A percentile compares a stretch with the other conserved stretches of the same genome.
These are phyloP conservation scores for Arthroderma sp. DNA, from an alignment of 2,329 filamentous ascomycete species.

Conservation along the genomic window DNA sequence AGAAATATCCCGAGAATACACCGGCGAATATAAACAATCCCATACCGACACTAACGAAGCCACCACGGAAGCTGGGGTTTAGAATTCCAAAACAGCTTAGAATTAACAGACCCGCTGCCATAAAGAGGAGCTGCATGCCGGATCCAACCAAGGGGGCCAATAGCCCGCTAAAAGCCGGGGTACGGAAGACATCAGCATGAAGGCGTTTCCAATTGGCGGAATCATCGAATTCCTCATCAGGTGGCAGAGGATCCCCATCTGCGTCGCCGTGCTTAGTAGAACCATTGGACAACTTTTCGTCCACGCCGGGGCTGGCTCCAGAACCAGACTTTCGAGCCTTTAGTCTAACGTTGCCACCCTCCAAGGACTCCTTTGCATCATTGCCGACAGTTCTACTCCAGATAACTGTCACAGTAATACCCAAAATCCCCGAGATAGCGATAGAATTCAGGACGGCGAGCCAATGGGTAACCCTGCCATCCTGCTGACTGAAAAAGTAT, in stretches of 20 bases:
- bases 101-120: slow-evolving; percentile 58
- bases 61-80: slow-evolving; percentile 80
- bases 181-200: slow-evolving; percentile 75
- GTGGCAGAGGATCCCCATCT: slow-evolving; percentile 42
- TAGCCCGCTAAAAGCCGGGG: slow-evolving; percentile 55
- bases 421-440: slow-evolving; percentile 67
- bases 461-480: slow-evolving; percentile 73
- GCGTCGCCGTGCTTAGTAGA: slow-evolving; percentile 38
- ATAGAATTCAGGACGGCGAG: slow-evolving; percentile 78
- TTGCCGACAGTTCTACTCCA: slow-evolving; percentile 63
- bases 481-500: slow-evolving; percentile 79
- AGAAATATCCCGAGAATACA: slow-evolving; percentile 77
- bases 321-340: slow-evolving; percentile 33
- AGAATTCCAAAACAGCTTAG: slow-evolving; percentile 64
- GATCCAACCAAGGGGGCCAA: slow-evolving; percentile 72
- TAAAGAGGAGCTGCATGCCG: slow-evolving; percentile 74
- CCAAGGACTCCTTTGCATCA: slow-evolving; percentile 58
- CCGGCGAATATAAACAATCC: slow-evolving; percentile 75
- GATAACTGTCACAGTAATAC: slow-evolving; percentile 68
- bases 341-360: slow-evolving; percentile 51
- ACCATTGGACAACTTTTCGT: slow-evolving; percentile 38
- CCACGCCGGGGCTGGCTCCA: slow-evolving; percentile 30
- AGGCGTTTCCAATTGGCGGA: slow-evolving; percentile 78
- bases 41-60: slow-evolving; percentile 72
- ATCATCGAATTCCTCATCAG: slow-evolving; percentile 67